Evolutionary conservation across 164 flowering plant species (phyloP), one percentile per base, ranked within the genome.

Genomic region (Akebia trifoliata): DNA sequence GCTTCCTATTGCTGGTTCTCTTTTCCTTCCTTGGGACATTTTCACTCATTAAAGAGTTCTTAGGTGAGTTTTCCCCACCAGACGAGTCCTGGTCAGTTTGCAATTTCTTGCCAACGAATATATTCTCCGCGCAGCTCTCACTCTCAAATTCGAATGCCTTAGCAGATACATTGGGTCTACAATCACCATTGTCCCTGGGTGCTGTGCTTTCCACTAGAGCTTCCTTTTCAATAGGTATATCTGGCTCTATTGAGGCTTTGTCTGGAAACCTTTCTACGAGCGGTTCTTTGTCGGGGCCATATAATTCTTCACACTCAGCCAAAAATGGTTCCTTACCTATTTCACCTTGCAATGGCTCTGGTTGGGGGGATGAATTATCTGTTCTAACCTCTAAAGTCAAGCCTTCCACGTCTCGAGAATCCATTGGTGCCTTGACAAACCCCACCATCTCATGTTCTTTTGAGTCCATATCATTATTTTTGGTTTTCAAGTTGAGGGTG

Each of bases 271-370:
- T 72, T 45, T 59, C 50, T 21, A 69, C 53, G 22, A 79, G 46
- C 5, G 81, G 87, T 65, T 79, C 87, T 71, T 74, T 82, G 25
- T 87, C 93, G 2, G 86, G 92, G 46, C 91, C 93, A 72, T 90
- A 85, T 58, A 85, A 56, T 64, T 83, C 96, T 75, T 86, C 93
- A 74, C 83, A 84, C 50, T 88, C 96, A 25, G 77, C 87, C 46
- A 72, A 48, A 50, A 83, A 81, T 52, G 64, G 83, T 56, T 82
- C 90, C 44, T 67, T 80, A 48, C 58, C 74, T 56, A 53, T 82
- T 61, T 63, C 75, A 63, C 50, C 69, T 24, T 40, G 57, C 45
- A 61, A 11, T 9, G 70, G 11, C 60, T 71, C 72, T 12, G 22
- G 40, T 57, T 70, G 43, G 58, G 35, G 59, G 64, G 53, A 56